Evolutionary conservation across 495 filamentous ascomycete genomes (phyloP), one percentile per base, ranked within the genome.

Genomic region (Penicillium bialowiezense): DNA sequence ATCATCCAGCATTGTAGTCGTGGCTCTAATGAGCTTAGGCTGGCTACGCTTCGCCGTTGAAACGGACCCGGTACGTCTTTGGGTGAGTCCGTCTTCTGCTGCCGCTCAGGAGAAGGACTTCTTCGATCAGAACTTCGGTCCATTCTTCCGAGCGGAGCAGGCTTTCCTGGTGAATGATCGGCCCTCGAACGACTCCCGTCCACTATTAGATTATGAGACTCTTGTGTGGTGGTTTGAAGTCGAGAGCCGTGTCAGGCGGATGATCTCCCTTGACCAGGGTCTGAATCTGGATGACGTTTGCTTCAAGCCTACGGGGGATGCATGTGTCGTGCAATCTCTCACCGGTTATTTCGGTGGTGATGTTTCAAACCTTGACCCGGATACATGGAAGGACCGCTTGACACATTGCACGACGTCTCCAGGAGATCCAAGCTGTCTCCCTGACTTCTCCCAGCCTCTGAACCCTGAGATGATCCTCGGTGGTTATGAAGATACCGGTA

Each of bases 171-270:
- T 97, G 47, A 98, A 97, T 55, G 90, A 96, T 57, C 90, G 82
- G 6, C 64, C 77, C 8, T 53, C 74, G 7, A 72, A 71, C 7
- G 84, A 79, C 0, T 78, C 80, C 17, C 85, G 86, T 2, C 89
- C 89, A 3, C 87, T 97, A 13, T 63, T 98, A 43, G 87, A 82
- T 63, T 93, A 92, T 50, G 87, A 96, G 4, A 97, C 88, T 0
- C 72, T 98, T 12, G 70, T 70, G 5, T 98, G 93, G 93, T 97
- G 92, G 93, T 89, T 93, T 60, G 90, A 85, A 54, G 86, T 98
- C 4, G 93, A 98, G 60, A 77, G 79, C 23, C 79, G 82, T 5
- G 78, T 97, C 36, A 76, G 76, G 20, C 70, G 79, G 7, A 79
- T 92, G 48, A 85, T 83, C 48, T 90, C 90, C 2, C 28, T 74